phyloP scores from a whole-genome alignment of 202 grass and related monocot genomes.

The Brachypodium distachyon region DNA sequence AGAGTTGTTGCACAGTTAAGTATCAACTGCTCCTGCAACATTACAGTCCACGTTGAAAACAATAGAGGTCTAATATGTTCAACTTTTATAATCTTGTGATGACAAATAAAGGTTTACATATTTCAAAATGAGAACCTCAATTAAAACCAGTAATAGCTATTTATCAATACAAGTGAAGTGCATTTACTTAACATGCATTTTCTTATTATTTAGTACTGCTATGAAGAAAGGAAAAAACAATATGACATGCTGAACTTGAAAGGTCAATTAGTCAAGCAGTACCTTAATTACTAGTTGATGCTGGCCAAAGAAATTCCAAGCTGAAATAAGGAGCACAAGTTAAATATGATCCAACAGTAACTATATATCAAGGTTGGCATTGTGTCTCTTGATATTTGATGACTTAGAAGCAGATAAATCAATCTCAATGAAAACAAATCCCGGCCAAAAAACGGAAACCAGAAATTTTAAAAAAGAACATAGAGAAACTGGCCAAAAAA shows the following conservation, averaged over 20 bases:
- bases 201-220: neutral
- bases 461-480: too few species aligned
- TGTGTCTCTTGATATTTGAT: too few species aligned
- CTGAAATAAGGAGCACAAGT: constrained; percentile 39
- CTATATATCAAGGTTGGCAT: neutral
- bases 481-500: too few species aligned
- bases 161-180: neutral
- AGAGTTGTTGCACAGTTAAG: constrained; percentile 27
- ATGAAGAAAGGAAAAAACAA: neutral
- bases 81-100: neutral
- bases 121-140: neutral
- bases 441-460: too few species aligned
- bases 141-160: neutral
- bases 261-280: neutral
- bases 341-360: constrained; percentile 18
- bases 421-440: too few species aligned
- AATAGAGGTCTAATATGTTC: neutral
- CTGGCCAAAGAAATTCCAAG: constrained; percentile 59
- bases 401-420: neutral
- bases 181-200: neutral
- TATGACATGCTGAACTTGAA: neutral
- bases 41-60: neutral
- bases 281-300: constrained; percentile 51
- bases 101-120: neutral
- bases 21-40: constrained; percentile 53